Percentiles rank a stretch among this genome's conserved stretches.
These are phyloP conservation scores for Kwoniella shandongensis DNA, from an alignment of 768 basidiomycete species.

Conservation along the genomic window DNA sequence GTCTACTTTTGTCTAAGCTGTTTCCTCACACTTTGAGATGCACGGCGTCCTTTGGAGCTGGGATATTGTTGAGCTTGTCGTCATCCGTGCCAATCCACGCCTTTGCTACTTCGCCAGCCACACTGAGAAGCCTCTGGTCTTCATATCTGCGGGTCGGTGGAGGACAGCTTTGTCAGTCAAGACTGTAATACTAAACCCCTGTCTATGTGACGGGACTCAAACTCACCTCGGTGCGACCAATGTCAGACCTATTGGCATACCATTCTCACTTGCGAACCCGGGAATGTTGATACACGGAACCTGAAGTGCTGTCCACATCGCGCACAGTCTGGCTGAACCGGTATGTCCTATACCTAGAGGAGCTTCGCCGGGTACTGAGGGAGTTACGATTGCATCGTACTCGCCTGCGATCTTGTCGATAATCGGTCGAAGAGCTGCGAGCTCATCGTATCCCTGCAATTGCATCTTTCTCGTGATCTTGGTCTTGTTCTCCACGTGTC, in stretches of 20 bases:
- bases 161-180: background rate
- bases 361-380: conserved; percentile 43
- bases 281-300: conserved; percentile 43
- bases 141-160: conserved; percentile 28
- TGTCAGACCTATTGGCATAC: conserved; percentile 49
- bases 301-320: conserved; percentile 50
- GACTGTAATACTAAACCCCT: too few relatives aligned
- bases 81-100: conserved; percentile 32
- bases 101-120: conserved; percentile 36
- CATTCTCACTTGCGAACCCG: conserved; percentile 43
- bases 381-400: conserved; percentile 48
- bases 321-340: conserved; percentile 30
- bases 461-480: conserved; percentile 25
- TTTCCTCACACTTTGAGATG: conserved; percentile 4
- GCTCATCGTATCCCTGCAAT: conserved; percentile 41
- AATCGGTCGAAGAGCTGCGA: conserved; percentile 37
- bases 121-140: conserved; percentile 39
- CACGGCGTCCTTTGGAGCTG: conserved; percentile 10
- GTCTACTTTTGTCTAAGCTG: too few relatives aligned
- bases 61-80: conserved; percentile 19
- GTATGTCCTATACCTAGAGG: conserved; percentile 27
- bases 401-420: conserved; percentile 43
- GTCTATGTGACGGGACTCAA: too few relatives aligned
- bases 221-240: conserved; percentile 43
- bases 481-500: conserved; percentile 35